Conservation (phyloP, 257 asterid genomes). For the Verbena officinalis region DNA sequence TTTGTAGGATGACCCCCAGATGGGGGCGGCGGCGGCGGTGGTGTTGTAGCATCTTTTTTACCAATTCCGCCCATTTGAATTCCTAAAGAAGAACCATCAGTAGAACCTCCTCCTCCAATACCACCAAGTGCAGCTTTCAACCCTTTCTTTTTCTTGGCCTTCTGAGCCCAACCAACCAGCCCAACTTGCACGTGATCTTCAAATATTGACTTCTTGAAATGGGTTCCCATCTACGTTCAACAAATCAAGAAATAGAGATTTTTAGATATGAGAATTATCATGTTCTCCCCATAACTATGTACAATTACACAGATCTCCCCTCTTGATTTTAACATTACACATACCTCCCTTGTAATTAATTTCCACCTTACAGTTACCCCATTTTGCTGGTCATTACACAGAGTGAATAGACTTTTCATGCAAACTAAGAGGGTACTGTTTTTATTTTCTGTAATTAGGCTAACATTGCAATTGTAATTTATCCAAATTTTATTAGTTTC, state of each 20-base stretch:
- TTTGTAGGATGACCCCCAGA: constrained; percentile 29
- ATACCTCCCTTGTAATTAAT: no score
- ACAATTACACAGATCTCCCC: no score
- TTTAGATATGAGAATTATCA: neutral
- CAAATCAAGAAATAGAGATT: constrained; percentile 7
- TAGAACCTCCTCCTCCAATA: constrained; percentile 30
- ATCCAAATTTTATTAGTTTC: no score
- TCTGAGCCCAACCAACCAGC: constrained; percentile 86
- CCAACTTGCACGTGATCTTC: constrained; percentile 89
- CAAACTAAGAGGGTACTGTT: no score
- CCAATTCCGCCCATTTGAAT: constrained; percentile 49
- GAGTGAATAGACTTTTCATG: no score
- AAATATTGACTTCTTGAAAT: constrained; percentile 90
- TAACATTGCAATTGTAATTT: no score
- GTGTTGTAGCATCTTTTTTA: constrained; percentile 38
- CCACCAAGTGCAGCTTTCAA: constrained; percentile 48
- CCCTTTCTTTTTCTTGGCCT: constrained; percentile 62
- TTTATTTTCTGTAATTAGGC: no score
- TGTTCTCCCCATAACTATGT: no score
- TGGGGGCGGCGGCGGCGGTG: constrained; percentile 1
- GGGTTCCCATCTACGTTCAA: constrained; percentile 81
- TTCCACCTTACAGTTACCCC: no score
- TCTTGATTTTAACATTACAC: no score
- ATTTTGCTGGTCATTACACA: no score
- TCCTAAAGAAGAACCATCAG: constrained; percentile 38